These are phyloP conservation scores for Salvia splendens DNA, from an alignment of 257 asterid species.

Conservation along the genomic window DNA sequence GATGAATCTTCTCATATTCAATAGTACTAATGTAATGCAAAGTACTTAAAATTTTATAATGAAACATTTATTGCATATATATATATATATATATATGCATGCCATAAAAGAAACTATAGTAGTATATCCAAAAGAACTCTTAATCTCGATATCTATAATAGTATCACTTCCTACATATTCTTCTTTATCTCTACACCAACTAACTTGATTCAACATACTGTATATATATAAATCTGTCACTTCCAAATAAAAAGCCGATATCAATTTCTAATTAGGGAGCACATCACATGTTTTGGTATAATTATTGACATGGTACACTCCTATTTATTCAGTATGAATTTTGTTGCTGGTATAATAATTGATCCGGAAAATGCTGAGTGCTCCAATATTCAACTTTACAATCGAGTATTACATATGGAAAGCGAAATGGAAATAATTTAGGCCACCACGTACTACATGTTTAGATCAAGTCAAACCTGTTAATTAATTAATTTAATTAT, in stretches of 20 bases:
- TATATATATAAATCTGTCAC: too few species aligned
- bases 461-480: constrained; percentile 15
- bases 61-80: too few species aligned
- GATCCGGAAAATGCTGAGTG: constrained; percentile 24
- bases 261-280: too few species aligned
- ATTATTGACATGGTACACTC: not conserved
- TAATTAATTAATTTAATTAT: not conserved
- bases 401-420: constrained; percentile 15
- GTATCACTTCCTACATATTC: too few species aligned
- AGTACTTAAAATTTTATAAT: too few species aligned
- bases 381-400: constrained; percentile 34
- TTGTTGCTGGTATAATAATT: constrained; percentile 17
- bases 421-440: constrained; percentile 5
- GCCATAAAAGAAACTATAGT: not conserved
- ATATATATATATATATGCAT: not conserved
- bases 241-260: too few species aligned
- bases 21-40: not conserved
- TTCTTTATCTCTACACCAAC: too few species aligned
- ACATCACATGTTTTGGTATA: not conserved
- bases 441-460: constrained; percentile 1
- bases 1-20: not conserved
- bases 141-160: too few species aligned
- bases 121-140: not conserved
- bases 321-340: too few species aligned
- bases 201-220: too few species aligned